These are phyloP conservation scores for Coprinopsis marcescibilis DNA, from an alignment of 768 basidiomycete genomes.

Conservation along the genomic window DNA sequence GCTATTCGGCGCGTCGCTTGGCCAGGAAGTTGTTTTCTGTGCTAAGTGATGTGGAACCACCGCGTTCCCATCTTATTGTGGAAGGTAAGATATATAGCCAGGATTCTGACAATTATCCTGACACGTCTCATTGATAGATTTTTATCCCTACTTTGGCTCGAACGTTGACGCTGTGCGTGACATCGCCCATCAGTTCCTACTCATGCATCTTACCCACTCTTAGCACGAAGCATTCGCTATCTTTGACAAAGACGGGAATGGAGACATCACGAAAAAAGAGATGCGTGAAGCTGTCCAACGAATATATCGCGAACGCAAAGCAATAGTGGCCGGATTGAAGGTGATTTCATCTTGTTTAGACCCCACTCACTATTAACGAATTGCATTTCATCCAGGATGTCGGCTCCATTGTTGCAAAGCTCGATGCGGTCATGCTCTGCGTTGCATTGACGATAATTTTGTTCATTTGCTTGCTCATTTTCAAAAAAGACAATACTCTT, in stretches of 20 bases:
- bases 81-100: conserved; percentile 40
- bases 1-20: conserved; percentile 60
- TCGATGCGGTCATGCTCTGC: conserved; percentile 67
- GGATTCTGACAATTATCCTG: background rate
- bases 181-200: background rate
- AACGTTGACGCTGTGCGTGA: conserved; percentile 62
- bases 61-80: conserved; percentile 56
- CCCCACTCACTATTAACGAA: conserved; percentile 3
- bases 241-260: conserved; percentile 81
- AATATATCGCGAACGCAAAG: conserved; percentile 74
- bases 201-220: conserved; percentile 6
- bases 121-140: conserved; percentile 46
- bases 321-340: conserved; percentile 65
- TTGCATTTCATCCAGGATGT: conserved; percentile 45
- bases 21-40: conserved; percentile 64
- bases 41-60: conserved; percentile 54
- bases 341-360: conserved; percentile 24
- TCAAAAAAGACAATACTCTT: conserved; percentile 60
- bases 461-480: conserved; percentile 71
- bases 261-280: conserved; percentile 70
- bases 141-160: conserved; percentile 69
- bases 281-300: conserved; percentile 81
- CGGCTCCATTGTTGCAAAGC: conserved; percentile 66
- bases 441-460: conserved; percentile 52
- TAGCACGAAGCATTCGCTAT: conserved; percentile 64